phyloP scores from a whole-genome alignment of 495 filamentous ascomycete species.

The Penicillium salamii region DNA sequence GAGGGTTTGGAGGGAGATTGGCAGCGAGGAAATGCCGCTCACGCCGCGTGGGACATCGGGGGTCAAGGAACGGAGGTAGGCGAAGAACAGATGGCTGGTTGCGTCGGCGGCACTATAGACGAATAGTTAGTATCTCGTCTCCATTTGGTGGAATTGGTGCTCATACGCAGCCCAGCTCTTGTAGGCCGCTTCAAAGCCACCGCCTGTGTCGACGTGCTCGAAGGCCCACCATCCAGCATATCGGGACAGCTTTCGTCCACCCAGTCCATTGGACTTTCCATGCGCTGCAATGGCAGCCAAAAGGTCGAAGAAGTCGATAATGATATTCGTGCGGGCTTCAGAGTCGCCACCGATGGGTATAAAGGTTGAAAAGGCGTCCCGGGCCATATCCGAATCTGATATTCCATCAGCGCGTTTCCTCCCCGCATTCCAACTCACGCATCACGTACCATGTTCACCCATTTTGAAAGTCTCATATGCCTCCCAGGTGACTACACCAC shows the following conservation, averaged over 20 bases:
- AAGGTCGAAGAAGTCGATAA: slow-evolving; percentile 95
- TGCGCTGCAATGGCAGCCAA: slow-evolving; percentile 78
- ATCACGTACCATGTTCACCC: slow-evolving; percentile 76
- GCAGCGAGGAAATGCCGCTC: slow-evolving; percentile 76
- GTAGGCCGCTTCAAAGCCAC: slow-evolving; percentile 96
- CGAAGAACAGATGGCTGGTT: slow-evolving; percentile 94
- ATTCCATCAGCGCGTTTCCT: slow-evolving; percentile 7
- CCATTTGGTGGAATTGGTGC: neutral
- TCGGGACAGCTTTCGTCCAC: slow-evolving; percentile 88
- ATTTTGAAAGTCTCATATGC: slow-evolving; percentile 94
- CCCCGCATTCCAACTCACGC: slow-evolving; percentile 2
- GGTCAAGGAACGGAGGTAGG: slow-evolving; percentile 85
- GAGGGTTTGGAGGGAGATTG: slow-evolving; percentile 84
- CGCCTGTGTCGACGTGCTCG: slow-evolving; percentile 75
- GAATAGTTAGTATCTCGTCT: neutral
- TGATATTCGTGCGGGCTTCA: slow-evolving; percentile 79
- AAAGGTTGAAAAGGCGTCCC: slow-evolving; percentile 93
- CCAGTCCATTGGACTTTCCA: slow-evolving; percentile 89
- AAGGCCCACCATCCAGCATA: slow-evolving; percentile 99
- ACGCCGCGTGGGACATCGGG: slow-evolving; percentile 69
- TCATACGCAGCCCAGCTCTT: slow-evolving; percentile 70
- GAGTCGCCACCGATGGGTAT: slow-evolving; percentile 93
- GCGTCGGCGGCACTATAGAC: slow-evolving; percentile 80
- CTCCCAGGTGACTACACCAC: slow-evolving; percentile 94
- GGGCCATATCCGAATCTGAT: slow-evolving; percentile 84